phyloP scores from a whole-genome alignment of 805 yeast genomes.

The Ogataea saltuana region DNA sequence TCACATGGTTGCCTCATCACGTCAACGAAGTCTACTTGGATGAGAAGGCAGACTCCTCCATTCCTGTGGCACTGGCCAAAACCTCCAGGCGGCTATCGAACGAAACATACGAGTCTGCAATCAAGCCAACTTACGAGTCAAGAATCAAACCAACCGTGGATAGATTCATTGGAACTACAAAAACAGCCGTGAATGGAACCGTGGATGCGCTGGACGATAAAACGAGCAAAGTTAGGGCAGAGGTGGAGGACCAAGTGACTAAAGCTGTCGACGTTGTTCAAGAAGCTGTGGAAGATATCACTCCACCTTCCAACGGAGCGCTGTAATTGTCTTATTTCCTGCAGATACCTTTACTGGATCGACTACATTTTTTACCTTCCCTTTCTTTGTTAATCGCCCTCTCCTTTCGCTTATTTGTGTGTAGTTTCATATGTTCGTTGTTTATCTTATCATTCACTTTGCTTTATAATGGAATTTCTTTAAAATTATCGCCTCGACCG shows the following conservation, averaged over 20 bases:
- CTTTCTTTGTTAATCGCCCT: no score
- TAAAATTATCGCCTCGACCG: no score
- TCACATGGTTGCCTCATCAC: conserved; percentile 33
- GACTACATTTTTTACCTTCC: no score
- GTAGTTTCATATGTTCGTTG: no score
- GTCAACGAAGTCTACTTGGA: conserved; percentile 33
- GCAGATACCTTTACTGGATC: no score
- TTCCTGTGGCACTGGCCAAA: conserved; percentile 38
- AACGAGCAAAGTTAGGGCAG: conserved; percentile 13
- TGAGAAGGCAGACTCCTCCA: conserved; percentile 32
- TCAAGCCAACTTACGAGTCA: conserved; percentile 34
- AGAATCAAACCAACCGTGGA: conserved; percentile 30
- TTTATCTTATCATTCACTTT: no score
- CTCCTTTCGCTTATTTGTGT: no score
- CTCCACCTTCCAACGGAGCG: conserved; percentile 1
- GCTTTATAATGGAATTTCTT: no score
- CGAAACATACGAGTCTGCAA: conserved; percentile 35
- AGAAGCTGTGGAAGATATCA: conserved; percentile 1
- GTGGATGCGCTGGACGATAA: conserved; percentile 23
- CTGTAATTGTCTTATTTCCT: neutral
- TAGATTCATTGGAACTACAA: conserved; percentile 25
- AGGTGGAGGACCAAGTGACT: conserved; percentile 9
- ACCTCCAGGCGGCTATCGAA: conserved; percentile 39
- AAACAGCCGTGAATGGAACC: conserved; percentile 25
- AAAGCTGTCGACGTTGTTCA: conserved; percentile 9